Base-by-base conservation (phyloP, 1,284 basidiomycete species). In the Butyriboletus appendiculatus region DNA sequence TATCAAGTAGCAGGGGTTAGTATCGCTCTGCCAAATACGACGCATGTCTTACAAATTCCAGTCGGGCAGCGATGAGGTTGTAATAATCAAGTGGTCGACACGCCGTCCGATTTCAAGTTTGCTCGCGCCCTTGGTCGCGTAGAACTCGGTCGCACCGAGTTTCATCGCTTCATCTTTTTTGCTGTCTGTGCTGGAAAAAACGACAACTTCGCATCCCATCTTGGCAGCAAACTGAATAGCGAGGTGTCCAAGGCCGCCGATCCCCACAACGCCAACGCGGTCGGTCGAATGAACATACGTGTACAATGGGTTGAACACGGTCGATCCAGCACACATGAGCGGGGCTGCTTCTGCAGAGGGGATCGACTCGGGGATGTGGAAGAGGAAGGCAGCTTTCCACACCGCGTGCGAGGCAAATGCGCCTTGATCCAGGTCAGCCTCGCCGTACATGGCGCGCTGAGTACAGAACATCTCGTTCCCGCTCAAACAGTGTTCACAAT, bases 131-230 rank as follows among this genome's bases (percentile, higher is more conserved):
- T 56, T 66, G 11, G 67, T 71, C 5, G 65, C 59, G 40, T 75
- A 66, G 45, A 75, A 75, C 50, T 75, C 74, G 5, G 59, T 62
- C 8, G 84, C 84, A 16, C 84, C 84, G 55, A 86, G 76, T 39
- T 70, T 71, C 57, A 75, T 65, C 10, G 82, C 81, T 58, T 85
- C 83, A 30, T 77, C 77, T 61, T 73, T 77, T 69, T 86, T 86
- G 48, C 65, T 67, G 34, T 78, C 75, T 3, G 79, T 79, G 59
- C 78, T 74, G n/a, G 81, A 83, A 66, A 86, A 81, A 45, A 80
- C 84, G 55, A 78, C 77, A 6, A 86, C 82, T 43, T 83, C 77
- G 33, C 82, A 82, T 7, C 75, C 75, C 74, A 76, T 76, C 56
- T 71, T 75, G 34, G 66, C 54, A 4, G 75, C 69, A 48, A 74